Conservation (phyloP, 2,329 filamentous ascomycete genomes). For the Diaporthe citri region DNA sequence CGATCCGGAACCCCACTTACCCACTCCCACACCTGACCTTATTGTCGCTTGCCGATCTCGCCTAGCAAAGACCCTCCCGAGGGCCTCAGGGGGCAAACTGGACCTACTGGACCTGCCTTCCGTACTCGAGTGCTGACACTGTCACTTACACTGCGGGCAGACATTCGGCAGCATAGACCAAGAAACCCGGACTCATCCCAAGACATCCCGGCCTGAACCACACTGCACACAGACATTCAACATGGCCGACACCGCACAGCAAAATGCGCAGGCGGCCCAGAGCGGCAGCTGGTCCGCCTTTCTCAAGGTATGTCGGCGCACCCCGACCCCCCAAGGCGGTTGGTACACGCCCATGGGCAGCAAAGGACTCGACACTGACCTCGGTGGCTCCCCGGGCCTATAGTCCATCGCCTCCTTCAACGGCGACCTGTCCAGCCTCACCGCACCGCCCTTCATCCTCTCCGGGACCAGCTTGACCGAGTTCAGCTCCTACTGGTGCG, state of each 20-base stretch:
- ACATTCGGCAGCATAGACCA: slow-evolving; percentile 12
- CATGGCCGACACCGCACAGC: slow-evolving; percentile 38
- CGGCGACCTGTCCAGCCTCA: slow-evolving; percentile 84
- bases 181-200: neutral
- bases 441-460: slow-evolving; percentile 85
- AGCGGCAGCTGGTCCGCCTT: slow-evolving; percentile 64
- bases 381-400: slow-evolving; percentile 22
- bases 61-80: slow-evolving; percentile 31
- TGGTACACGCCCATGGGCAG: neutral
- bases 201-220: neutral
- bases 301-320: slow-evolving; percentile 58
- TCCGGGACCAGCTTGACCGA: slow-evolving; percentile 83
- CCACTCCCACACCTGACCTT: slow-evolving; percentile 33
- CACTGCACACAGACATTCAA: slow-evolving; percentile 6
- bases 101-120: neutral
- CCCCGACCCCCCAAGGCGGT: neutral
- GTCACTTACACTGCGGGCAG: slow-evolving; percentile 15
- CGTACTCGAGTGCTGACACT: neutral
- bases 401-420: slow-evolving; percentile 85
- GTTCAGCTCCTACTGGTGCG: slow-evolving; percentile 86
- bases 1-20: slow-evolving; percentile 38
- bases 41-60: slow-evolving; percentile 37
- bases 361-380: slow-evolving; percentile 13
- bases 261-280: slow-evolving; percentile 54
- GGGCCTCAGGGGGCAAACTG: slow-evolving; percentile 19